Conservation (phyloP, 257 asterid genomes). For the Solanum ossicruentum region DNA sequence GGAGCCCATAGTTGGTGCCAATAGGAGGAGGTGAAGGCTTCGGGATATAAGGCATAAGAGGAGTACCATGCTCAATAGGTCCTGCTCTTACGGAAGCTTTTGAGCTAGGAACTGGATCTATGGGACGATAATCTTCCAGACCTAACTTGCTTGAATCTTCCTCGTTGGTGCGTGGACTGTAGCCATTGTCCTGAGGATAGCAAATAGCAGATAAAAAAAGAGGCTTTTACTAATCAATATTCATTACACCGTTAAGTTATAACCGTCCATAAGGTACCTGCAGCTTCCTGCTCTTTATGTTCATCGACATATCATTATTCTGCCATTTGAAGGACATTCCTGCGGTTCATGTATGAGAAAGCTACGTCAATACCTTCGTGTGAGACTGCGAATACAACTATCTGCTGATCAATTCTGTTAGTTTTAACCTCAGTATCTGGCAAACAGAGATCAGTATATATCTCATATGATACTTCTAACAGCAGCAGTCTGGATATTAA, state of each 20-base stretch:
- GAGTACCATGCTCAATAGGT: slow-evolving; percentile 81
- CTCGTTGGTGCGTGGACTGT: not conserved
- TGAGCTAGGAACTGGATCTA: slow-evolving; percentile 72
- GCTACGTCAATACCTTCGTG: not conserved
- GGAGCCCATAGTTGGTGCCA: not conserved
- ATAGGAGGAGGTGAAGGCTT: slow-evolving; percentile 60
- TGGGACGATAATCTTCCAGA: slow-evolving; percentile 65
- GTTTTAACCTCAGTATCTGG: not conserved
- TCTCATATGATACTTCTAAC: not conserved
- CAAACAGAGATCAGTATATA: not conserved
- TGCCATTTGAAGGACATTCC: not conserved
- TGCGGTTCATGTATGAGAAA: not conserved
- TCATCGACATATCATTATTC: not conserved
- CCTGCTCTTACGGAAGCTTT: slow-evolving; percentile 55
- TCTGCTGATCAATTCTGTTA: not conserved
- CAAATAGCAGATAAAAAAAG: not conserved
- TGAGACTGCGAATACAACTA: not conserved
- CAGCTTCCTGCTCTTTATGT: not conserved
- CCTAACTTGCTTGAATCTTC: slow-evolving; percentile 3
- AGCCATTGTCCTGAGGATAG: slow-evolving; percentile 12
- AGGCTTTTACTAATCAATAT: not conserved
- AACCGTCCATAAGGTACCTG: not conserved
- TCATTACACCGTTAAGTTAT: too few species aligned
- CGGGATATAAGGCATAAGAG: slow-evolving; percentile 75
- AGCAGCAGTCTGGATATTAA: not conserved